Conservation (phyloP, 768 basidiomycete genomes). For the Leccinum obscurum region DNA sequence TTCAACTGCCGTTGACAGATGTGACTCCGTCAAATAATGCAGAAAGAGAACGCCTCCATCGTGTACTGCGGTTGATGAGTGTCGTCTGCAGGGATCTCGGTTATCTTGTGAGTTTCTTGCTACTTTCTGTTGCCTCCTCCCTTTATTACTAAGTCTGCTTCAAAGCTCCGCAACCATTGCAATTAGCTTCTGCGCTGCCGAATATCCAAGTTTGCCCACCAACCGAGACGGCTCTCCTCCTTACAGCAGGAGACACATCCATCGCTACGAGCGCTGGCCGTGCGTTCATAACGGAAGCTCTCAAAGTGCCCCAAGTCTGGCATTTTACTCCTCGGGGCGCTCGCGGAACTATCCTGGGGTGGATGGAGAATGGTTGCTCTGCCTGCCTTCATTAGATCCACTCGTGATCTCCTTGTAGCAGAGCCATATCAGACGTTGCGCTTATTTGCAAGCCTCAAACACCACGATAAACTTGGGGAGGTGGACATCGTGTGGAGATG, state of each 20-base stretch:
- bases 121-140: neutral
- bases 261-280: conserved; percentile 42
- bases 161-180: conserved; percentile 38
- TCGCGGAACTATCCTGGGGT: conserved; percentile 68
- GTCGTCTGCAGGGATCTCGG: conserved; percentile 64
- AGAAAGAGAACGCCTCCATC: conserved; percentile 43
- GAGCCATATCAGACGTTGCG: conserved; percentile 45
- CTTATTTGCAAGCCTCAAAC: conserved; percentile 50
- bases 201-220: conserved; percentile 28
- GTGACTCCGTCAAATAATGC: conserved; percentile 1
- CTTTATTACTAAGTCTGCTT: conserved; percentile 1
- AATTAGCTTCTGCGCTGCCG: conserved; percentile 34
- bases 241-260: conserved; percentile 45
- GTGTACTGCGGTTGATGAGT: conserved; percentile 56
- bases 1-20: conserved; percentile 12
- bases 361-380: conserved; percentile 75
- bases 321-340: conserved; percentile 54
- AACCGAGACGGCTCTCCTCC: conserved; percentile 34
- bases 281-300: conserved; percentile 39
- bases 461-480: conserved; percentile 51
- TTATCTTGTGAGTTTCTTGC: conserved; percentile 49
- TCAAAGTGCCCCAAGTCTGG: conserved; percentile 40
- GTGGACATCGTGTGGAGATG: conserved; percentile 61
- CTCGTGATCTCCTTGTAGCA: conserved; percentile 44
- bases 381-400: conserved; percentile 56